Evolutionary conservation across 306 rosid species (phyloP), one percentile per base, ranked within the genome.

Genomic region (Corylus americana): DNA sequence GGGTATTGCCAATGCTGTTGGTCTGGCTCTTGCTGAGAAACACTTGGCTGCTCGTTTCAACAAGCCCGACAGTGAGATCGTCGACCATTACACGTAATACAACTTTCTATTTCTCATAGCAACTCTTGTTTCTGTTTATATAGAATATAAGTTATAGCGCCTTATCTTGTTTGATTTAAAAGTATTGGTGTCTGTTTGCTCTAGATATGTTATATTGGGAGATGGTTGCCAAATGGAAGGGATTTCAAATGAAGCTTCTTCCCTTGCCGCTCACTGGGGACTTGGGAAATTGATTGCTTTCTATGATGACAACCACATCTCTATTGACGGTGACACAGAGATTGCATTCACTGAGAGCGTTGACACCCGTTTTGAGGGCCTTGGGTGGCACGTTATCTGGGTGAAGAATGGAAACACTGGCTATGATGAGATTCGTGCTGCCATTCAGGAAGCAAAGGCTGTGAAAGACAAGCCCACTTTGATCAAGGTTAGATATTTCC

Each of bases 201-300:
- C 45, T 80, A 96, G 99, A 67, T 96, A 96, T 77, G 76, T 1
- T 86, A 90, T 96, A 51, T 17, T 96, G 58, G 99, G 99, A 22
- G 99, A 96, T 86, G 99, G 99, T 61, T 96, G 99, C 72, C 96
- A 96, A 77, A 96, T 96, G 99, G 99, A 93, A 89, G 99, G 99
- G 51, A 86, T 96, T 78, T 86, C 99, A 22, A 93, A 96, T 81
- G 99, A 96, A 81, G 99, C 70, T 37, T 84, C 84, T 83, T 96
- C 99, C 44, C 95, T 96, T 77, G 99, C 99, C 73, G 99, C 94
- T 20, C 99, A 96, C 63, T 96, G 99, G 99, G 99, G 99, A 70
- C 89, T 96, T 27, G 99, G 99, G 64, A 96, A 96, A 89, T 86
- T 96, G 55, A 96, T 96, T 47, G 96, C 96, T 44, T 93, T 96